A percentile compares a stretch with the other conserved stretches of the same genome.
These are phyloP conservation scores for Polychytrium aggregatum DNA, from an alignment of 192 early-diverging fungal species.

Conservation along the genomic window DNA sequence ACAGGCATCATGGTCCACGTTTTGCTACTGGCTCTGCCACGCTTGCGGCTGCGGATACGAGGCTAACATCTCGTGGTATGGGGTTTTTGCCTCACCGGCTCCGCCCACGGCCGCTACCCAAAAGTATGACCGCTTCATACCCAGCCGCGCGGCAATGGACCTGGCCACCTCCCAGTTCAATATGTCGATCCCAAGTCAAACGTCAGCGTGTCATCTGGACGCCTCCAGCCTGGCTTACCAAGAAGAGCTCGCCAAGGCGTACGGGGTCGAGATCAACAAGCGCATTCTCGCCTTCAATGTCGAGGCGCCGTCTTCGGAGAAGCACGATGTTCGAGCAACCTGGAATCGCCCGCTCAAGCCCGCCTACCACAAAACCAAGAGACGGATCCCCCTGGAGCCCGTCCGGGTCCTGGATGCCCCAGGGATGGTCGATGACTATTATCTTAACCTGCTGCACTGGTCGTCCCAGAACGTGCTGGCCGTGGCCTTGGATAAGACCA, in stretches of 20 bases:
- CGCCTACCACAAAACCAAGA: slow-evolving; percentile 12
- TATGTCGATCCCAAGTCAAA: slow-evolving; percentile 1
- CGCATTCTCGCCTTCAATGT: slow-evolving; percentile 72
- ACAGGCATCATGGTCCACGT: too few species aligned
- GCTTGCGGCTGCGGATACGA: too few species aligned
- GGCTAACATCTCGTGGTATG: too few species aligned
- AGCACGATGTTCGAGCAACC: slow-evolving; percentile 35
- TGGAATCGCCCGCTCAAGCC: slow-evolving; percentile 40
- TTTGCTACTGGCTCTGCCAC: too few species aligned
- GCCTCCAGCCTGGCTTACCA: slow-evolving; percentile 52
- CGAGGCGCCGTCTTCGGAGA: slow-evolving; percentile 54
- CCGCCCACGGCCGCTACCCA: neutral
- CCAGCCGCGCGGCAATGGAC: slow-evolving; percentile 61
- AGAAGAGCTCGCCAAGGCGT: slow-evolving; percentile 68
- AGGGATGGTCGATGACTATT: slow-evolving; percentile 47
- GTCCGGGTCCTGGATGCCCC: slow-evolving; percentile 85
- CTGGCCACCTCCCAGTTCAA: slow-evolving; percentile 63
- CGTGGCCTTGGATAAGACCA: slow-evolving; percentile 33
- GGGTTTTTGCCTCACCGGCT: too few species aligned
- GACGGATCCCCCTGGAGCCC: slow-evolving; percentile 70
- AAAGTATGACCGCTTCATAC: slow-evolving; percentile 79
- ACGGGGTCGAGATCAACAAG: slow-evolving; percentile 64
- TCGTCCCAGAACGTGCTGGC: slow-evolving; percentile 32
- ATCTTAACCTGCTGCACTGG: slow-evolving; percentile 44
- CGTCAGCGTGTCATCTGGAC: slow-evolving; percentile 8